Base-by-base conservation (phyloP, 108 stramenopile genomes). In the Heterococcus sp. region DNA sequence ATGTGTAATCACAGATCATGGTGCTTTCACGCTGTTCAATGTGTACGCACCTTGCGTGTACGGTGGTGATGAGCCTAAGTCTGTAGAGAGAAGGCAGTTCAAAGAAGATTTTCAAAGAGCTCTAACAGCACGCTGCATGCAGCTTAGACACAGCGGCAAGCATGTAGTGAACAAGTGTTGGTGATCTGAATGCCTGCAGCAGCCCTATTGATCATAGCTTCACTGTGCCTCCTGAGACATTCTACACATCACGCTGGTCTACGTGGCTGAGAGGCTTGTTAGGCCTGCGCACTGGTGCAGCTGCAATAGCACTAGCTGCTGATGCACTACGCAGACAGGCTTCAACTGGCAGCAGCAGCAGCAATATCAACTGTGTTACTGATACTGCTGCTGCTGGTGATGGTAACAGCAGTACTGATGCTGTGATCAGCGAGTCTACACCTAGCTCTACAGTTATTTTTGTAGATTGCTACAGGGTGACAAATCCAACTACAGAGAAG, bases 1-100 rank as follows among this genome's bases (percentile, higher is more conserved):
- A n/a, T n/a, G n/a, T 58, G 8, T 84, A 8, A 65, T 75, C 32
- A 84, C 83, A 36, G 74, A 84, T 39, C 83, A 84, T 32, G 74
- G 65, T 26, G 58, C 75, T 72, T 84, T 84, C 70, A 71, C 76
- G 0, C 75, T 84, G n/a, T 84, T 84, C 70, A 84, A 84, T 65
- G 75, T 84, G 29, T 84, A 84, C 69, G 79, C 71, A 35, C 79
- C 79, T n/a, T 81, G 79, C 37, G 46, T 73, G 34, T 32, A 58
- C 1, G 65, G 35, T 34, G 79, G 38, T n/a, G 79, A 73, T 37
- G 74, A 69, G 32, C 72, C 72, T 14, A 69, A 65, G 40, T 40
- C 36, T 8, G 72, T 65, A 8, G 71, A 81, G 29, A 71, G 79
- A n/a, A 63, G 72, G 2, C 26, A 14, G n/a, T 81, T 81, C 66